A percentile compares a stretch with the other conserved stretches of the same genome.
Evolutionary conservation across 2,329 filamentous ascomycete genomes (phyloP).

Genomic region (Diatrype stigma): DNA sequence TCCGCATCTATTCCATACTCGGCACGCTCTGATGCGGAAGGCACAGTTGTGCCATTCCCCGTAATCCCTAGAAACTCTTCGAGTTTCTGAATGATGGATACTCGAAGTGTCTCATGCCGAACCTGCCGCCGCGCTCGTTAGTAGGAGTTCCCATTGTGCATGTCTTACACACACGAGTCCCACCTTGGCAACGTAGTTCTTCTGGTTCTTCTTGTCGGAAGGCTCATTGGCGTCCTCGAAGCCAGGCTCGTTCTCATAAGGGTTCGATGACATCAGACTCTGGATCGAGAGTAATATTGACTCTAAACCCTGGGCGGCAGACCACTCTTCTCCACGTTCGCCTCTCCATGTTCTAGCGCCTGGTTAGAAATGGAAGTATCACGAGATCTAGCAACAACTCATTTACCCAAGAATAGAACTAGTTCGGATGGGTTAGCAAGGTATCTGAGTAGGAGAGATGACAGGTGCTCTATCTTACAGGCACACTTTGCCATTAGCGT

Average conservation of each 20-base stretch:
- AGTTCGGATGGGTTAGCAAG: constrained; percentile 2
- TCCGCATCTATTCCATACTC: constrained; percentile 47
- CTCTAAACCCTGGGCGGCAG: constrained; percentile 89
- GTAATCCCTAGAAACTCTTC: constrained; percentile 72
- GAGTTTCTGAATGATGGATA: constrained; percentile 80
- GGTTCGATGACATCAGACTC: constrained; percentile 89
- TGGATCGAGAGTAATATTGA: constrained; percentile 94
- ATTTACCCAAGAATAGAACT: constrained; percentile 81
- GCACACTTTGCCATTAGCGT: constrained; percentile 86
- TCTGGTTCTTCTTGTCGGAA: constrained; percentile 68
- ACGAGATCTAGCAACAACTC: constrained; percentile 2
- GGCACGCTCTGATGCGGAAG: constrained; percentile 27
- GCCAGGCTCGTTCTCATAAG: constrained; percentile 94
- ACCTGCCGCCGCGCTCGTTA: constrained; percentile 55
- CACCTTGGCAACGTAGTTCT: constrained; percentile 76
- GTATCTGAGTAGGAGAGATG: background rate
- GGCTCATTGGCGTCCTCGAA: constrained; percentile 71
- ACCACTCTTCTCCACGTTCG: constrained; percentile 90
- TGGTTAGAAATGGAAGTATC: constrained; percentile 7
- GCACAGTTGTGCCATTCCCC: constrained; percentile 40
- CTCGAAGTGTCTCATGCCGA: constrained; percentile 80
- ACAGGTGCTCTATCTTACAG: constrained; percentile 55
- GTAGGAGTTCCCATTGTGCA: background rate
- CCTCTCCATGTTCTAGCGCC: constrained; percentile 79
- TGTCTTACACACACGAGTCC: background rate